Evolutionary conservation across 192 early-diverging fungal species (phyloP).

Genomic region (Rhizophagus sp.): DNA sequence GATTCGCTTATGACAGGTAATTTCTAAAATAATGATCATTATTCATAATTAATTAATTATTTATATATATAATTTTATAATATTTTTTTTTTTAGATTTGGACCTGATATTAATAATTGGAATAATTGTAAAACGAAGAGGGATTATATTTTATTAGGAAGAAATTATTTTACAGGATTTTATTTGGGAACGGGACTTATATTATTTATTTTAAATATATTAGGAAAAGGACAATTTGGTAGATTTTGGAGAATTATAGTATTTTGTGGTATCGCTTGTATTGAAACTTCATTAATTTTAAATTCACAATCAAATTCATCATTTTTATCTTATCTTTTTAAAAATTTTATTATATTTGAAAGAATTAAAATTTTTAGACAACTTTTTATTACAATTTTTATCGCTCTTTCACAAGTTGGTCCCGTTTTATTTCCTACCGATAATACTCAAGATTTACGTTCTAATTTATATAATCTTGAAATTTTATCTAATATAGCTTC

Average conservation of each 20-base stretch:
- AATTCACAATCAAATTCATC: constrained; percentile 24
- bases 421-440: constrained; percentile 46
- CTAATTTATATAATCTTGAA: constrained; percentile 34
- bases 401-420: constrained; percentile 49
- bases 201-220: constrained; percentile 42
- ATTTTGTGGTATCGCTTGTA: constrained; percentile 45
- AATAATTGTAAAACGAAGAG: constrained; percentile 36
- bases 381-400: constrained; percentile 46
- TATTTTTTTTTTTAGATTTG: constrained; percentile 33
- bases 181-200: constrained; percentile 44
- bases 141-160: constrained; percentile 33
- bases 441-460: constrained; percentile 33
- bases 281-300: constrained; percentile 47
- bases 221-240: constrained; percentile 53
- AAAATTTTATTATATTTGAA: constrained; percentile 43
- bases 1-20: constrained; percentile 41
- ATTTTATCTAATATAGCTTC: constrained; percentile 39
- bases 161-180: constrained; percentile 34
- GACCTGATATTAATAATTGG: constrained; percentile 35
- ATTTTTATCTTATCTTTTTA: constrained; percentile 35
- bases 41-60: too few species aligned
- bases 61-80: not conserved
- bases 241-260: constrained; percentile 48
- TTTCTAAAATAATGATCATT: too few species aligned
- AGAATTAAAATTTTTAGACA: constrained; percentile 46